phyloP scores from a whole-genome alignment of 2,329 filamentous ascomycete species.

The Aspergillus brunneoviolaceus region DNA sequence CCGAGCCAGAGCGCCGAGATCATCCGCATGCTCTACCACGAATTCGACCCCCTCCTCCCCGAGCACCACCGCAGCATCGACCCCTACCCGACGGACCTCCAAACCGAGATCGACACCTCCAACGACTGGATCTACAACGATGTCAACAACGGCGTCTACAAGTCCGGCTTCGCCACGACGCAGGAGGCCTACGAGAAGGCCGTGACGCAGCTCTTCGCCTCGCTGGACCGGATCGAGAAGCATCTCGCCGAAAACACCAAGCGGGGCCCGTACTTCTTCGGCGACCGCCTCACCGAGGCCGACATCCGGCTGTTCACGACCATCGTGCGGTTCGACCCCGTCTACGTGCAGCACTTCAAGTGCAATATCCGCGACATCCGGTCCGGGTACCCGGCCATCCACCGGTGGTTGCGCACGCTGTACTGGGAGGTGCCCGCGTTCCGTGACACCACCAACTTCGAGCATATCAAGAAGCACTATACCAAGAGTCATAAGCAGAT shows the following conservation, averaged over 20 bases:
- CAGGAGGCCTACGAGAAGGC: constrained; percentile 79
- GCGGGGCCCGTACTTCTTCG: constrained; percentile 68
- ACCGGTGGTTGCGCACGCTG: constrained; percentile 76
- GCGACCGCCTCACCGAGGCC: constrained; percentile 72
- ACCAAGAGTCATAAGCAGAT: constrained; percentile 66
- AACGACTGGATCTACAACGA: constrained; percentile 77
- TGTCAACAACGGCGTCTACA: constrained; percentile 55
- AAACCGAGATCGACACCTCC: constrained; percentile 68
- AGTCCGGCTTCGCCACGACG: constrained; percentile 77
- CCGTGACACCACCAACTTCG: constrained; percentile 78
- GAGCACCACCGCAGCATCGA: constrained; percentile 60
- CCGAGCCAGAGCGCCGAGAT: constrained; percentile 68
- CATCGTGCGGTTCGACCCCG: constrained; percentile 69
- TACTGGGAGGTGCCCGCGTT: constrained; percentile 85
- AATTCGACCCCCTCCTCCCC: constrained; percentile 71
- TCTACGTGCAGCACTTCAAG: constrained; percentile 80
- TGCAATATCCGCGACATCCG: constrained; percentile 85
- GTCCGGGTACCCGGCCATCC: constrained; percentile 75
- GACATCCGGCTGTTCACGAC: constrained; percentile 76
- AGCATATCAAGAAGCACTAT: constrained; percentile 88
- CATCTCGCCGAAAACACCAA: constrained; percentile 56
- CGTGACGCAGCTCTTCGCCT: constrained; percentile 69
- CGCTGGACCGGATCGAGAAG: constrained; percentile 72
- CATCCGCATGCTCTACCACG: constrained; percentile 81
- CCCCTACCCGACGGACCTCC: constrained; percentile 67